Evolutionary conservation across 2,329 filamentous ascomycete species (phyloP).

Genomic region (Colletotrichum navitas): DNA sequence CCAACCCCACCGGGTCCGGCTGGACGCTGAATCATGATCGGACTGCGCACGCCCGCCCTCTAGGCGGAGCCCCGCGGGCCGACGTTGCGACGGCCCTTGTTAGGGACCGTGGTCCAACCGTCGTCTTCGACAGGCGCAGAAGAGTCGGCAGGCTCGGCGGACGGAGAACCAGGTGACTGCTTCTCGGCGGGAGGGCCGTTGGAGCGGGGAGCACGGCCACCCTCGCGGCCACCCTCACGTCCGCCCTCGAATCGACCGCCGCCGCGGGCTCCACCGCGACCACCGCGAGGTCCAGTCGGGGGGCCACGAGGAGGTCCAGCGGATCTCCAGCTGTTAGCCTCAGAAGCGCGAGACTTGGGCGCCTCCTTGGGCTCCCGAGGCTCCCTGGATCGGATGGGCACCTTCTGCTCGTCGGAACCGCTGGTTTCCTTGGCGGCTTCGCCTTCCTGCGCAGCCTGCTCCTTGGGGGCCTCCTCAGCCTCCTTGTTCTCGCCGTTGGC

Average conservation of each 20-base stretch:
- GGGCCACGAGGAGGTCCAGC: slow-evolving; percentile 62
- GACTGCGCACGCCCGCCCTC: slow-evolving; percentile 32
- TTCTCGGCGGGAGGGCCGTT: slow-evolving; percentile 58
- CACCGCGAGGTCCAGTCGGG: slow-evolving; percentile 54
- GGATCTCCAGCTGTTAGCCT: slow-evolving; percentile 72
- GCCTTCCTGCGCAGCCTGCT: slow-evolving; percentile 48
- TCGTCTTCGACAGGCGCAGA: slow-evolving; percentile 64
- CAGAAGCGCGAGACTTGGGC: slow-evolving; percentile 67
- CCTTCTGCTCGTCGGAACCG: slow-evolving; percentile 62
- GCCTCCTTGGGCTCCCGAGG: slow-evolving; percentile 58
- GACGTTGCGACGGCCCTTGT: slow-evolving; percentile 43
- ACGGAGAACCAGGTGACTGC: slow-evolving; percentile 53
- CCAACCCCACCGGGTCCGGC: slow-evolving; percentile 30
- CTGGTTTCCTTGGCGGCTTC: slow-evolving; percentile 50
- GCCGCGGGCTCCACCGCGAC: slow-evolving; percentile 49
- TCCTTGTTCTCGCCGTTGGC: slow-evolving; percentile 52
- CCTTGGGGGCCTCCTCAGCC: slow-evolving; percentile 42
- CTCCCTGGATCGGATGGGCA: slow-evolving; percentile 55
- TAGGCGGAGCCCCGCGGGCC: slow-evolving; percentile 39
- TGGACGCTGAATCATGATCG: slow-evolving; percentile 36
- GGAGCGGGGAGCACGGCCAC: slow-evolving; percentile 60
- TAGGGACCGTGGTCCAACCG: slow-evolving; percentile 72
- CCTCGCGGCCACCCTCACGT: slow-evolving; percentile 35
- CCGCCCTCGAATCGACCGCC: slow-evolving; percentile 57
- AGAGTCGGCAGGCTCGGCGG: slow-evolving; percentile 48